phyloP scores from a whole-genome alignment of 495 filamentous ascomycete genomes.

The Saxophila tyrrhenica region DNA sequence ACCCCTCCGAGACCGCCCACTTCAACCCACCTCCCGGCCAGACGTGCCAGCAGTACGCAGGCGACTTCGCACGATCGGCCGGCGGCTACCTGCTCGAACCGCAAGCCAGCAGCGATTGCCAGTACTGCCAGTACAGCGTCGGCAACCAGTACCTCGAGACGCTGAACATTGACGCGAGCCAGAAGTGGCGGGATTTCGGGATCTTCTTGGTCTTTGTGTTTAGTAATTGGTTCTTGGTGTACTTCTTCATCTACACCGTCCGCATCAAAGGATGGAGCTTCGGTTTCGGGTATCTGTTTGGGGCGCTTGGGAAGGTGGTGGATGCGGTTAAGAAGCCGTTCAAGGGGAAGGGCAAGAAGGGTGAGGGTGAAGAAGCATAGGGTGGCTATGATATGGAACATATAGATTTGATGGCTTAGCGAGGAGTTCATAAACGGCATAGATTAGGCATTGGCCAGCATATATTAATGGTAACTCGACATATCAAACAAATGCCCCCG shows the following conservation, averaged over 20 bases:
- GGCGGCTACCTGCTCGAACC: slow-evolving; percentile 50
- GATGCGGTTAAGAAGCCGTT: slow-evolving; percentile 21
- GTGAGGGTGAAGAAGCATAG: not conserved
- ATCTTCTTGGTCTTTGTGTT: slow-evolving; percentile 69
- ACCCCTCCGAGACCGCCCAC: slow-evolving; percentile 46
- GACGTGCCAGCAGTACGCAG: slow-evolving; percentile 50
- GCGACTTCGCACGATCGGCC: slow-evolving; percentile 26
- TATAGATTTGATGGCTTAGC: no score
- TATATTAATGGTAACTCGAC: no score
- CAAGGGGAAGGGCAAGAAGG: slow-evolving; percentile 12
- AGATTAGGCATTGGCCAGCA: not conserved
- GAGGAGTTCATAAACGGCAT: not conserved
- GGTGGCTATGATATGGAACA: no score
- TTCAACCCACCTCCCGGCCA: slow-evolving; percentile 54
- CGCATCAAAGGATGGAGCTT: slow-evolving; percentile 64
- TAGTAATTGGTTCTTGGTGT: slow-evolving; percentile 67
- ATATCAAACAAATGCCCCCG: not conserved
- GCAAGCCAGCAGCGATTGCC: slow-evolving; percentile 45
- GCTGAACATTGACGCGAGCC: slow-evolving; percentile 51
- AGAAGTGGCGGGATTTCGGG: slow-evolving; percentile 68
- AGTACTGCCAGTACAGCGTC: slow-evolving; percentile 58
- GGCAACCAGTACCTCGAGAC: slow-evolving; percentile 52
- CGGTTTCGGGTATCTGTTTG: slow-evolving; percentile 51
- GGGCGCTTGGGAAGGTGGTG: slow-evolving; percentile 37
- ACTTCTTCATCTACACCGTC: slow-evolving; percentile 76